Percentiles rank a stretch among this genome's conserved stretches.
phyloP scores from a whole-genome alignment of 2,329 filamentous ascomycete genomes.

The Exserohilum turcica region DNA sequence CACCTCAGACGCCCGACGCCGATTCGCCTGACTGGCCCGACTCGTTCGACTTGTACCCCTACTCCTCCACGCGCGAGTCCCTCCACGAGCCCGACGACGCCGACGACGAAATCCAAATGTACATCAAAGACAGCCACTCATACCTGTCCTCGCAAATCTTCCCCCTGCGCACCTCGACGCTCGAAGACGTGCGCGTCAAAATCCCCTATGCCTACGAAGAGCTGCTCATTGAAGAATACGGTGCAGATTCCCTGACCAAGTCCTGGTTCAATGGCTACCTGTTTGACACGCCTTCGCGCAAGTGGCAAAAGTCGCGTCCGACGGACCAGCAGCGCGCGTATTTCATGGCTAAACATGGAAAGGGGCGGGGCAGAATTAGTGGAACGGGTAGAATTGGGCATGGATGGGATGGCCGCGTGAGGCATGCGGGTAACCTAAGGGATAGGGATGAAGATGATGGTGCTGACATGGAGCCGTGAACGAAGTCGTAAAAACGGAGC shows the following conservation, averaged over 20 bases:
- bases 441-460: too few relatives aligned
- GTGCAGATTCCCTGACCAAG: conserved; percentile 54
- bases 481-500: too few relatives aligned
- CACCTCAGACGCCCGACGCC: too few relatives aligned
- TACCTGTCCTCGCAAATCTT: conserved; percentile 62
- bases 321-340: not conserved
- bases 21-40: too few relatives aligned
- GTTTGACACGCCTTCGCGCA: conserved; percentile 43
- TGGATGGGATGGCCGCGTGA: not conserved
- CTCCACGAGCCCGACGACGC: conserved; percentile 1
- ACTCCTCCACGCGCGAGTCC: conserved; percentile 1
- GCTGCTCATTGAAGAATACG: conserved; percentile 62
- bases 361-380: not conserved
- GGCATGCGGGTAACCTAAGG: too few relatives aligned
- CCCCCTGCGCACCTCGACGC: conserved; percentile 59
- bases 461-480: too few relatives aligned
- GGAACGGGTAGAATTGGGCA: conserved; percentile 1
- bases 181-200: conserved; percentile 60
- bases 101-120: conserved; percentile 16
- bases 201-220: conserved; percentile 63
- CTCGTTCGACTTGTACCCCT: not conserved
- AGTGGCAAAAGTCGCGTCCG: conserved; percentile 25
- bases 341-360: conserved; percentile 6
- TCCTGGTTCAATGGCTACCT: conserved; percentile 53
- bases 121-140: conserved; percentile 62